Percentiles rank a stretch among this genome's conserved stretches.
Evolutionary conservation across 2,329 filamentous ascomycete genomes (phyloP).

Genomic region (Neonectria neomacrospora): DNA sequence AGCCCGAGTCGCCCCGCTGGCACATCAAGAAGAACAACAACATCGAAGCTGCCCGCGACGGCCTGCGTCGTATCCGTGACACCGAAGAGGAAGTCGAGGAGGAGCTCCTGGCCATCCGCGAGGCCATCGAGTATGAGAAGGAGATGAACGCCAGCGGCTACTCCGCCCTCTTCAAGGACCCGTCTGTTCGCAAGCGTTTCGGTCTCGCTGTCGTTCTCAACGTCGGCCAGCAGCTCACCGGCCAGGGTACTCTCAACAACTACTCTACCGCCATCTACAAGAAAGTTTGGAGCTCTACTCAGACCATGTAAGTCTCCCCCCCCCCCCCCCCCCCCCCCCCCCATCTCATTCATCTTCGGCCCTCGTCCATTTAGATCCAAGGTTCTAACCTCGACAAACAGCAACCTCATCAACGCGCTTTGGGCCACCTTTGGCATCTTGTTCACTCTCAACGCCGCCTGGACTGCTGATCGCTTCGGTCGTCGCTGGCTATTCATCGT

Average conservation of each 20-base stretch:
- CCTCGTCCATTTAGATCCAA: not conserved
- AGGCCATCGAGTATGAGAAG: slow-evolving; percentile 77
- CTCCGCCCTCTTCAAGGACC: slow-evolving; percentile 75
- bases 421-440: slow-evolving; percentile 79
- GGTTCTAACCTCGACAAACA: slow-evolving; percentile 16
- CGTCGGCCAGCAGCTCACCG: slow-evolving; percentile 76
- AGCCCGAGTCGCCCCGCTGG: slow-evolving; percentile 77
- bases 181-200: slow-evolving; percentile 74
- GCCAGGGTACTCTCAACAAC: slow-evolving; percentile 77
- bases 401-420: slow-evolving; percentile 76
- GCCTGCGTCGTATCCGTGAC: slow-evolving; percentile 70
- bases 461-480: slow-evolving; percentile 78
- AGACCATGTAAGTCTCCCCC: slow-evolving; percentile 58
- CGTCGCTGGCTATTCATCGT: slow-evolving; percentile 76
- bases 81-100: slow-evolving; percentile 74
- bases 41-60: slow-evolving; percentile 67
- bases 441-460: slow-evolving; percentile 78
- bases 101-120: slow-evolving; percentile 72
- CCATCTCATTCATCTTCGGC: not conserved
- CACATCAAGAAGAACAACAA: slow-evolving; percentile 70
- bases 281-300: slow-evolving; percentile 69
- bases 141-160: slow-evolving; percentile 73
- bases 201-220: slow-evolving; percentile 74
- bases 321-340: no score
- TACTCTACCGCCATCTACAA: slow-evolving; percentile 81